A percentile compares a stretch with the other conserved stretches of the same genome.
Evolutionary conservation across 2,329 filamentous ascomycete genomes (phyloP).

Genomic region (Akanthomyces lecanii): DNA sequence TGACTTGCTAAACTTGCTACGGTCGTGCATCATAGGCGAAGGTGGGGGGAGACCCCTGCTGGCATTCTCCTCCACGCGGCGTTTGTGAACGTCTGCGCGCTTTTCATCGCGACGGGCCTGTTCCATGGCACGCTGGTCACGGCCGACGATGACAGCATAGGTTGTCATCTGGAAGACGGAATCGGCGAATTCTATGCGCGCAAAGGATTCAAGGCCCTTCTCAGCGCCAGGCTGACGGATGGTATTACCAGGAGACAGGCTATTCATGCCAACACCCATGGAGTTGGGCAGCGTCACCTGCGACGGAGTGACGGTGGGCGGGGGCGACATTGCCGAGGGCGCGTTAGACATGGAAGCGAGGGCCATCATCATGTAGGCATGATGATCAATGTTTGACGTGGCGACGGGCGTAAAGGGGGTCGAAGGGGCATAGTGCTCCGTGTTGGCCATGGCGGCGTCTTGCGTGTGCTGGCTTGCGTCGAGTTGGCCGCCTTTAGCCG

Average conservation of each 20-base stretch:
- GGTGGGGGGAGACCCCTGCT: constrained; percentile 47
- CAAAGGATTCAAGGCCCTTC: constrained; percentile 52
- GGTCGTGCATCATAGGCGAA: constrained; percentile 46
- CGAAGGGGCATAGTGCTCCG: constrained; percentile 29
- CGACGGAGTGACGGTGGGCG: constrained; percentile 42
- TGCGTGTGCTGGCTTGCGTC: constrained; percentile 18
- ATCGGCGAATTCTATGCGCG: constrained; percentile 65
- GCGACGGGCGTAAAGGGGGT: constrained; percentile 32
- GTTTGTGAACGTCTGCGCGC: constrained; percentile 42
- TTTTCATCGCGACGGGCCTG: constrained; percentile 51
- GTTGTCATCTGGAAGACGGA: constrained; percentile 77
- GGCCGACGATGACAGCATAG: constrained; percentile 66
- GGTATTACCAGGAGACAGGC: constrained; percentile 28
- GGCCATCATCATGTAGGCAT: constrained; percentile 44
- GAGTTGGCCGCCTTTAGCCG: constrained; percentile 13
- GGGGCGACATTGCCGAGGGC: constrained; percentile 36
- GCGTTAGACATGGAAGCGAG: constrained; percentile 37
- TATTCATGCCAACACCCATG: constrained; percentile 29
- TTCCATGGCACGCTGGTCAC: constrained; percentile 59
- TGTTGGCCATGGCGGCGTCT: constrained; percentile 17
- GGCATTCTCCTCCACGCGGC: constrained; percentile 43
- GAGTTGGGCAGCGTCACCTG: constrained; percentile 42
- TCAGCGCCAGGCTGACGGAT: constrained; percentile 33
- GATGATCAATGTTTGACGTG: constrained; percentile 33
- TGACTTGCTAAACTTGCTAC: constrained; percentile 56